Conservation (phyloP, 1,284 basidiomycete genomes). For the Cryptococcus amylolentus region DNA sequence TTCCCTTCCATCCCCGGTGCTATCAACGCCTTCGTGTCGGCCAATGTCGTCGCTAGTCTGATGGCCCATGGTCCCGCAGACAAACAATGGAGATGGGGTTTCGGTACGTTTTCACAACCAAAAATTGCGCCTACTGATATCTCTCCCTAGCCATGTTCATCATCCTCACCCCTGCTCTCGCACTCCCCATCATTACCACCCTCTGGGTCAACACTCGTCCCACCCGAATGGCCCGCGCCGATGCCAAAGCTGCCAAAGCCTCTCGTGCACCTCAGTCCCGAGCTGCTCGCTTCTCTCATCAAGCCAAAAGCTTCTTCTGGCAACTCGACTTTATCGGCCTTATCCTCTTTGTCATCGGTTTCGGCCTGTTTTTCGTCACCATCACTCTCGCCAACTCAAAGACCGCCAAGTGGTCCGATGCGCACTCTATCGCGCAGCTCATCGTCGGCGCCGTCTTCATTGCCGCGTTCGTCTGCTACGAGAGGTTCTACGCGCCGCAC, state of each 20-base stretch:
- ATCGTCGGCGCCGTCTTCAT: constrained; percentile 32
- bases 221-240: constrained; percentile 14
- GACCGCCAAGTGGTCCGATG: constrained; percentile 39
- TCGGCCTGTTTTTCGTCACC: constrained; percentile 43
- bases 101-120: constrained; percentile 18
- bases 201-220: constrained; percentile 21
- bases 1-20: constrained; percentile 38
- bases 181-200: constrained; percentile 37
- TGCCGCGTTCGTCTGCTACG: constrained; percentile 36
- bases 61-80: constrained; percentile 7
- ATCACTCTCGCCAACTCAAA: constrained; percentile 45
- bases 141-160: constrained; percentile 31
- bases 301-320: constrained; percentile 27
- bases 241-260: constrained; percentile 6
- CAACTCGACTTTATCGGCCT: constrained; percentile 46
- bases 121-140: constrained; percentile 2
- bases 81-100: constrained; percentile 40
- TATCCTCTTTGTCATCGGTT: constrained; percentile 40
- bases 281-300: constrained; percentile 3
- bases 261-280: constrained; percentile 6
- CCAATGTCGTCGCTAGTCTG: constrained; percentile 23
- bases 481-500: constrained; percentile 37
- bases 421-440: constrained; percentile 42
- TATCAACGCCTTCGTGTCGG: constrained; percentile 45
- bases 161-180: constrained; percentile 36